Evolutionary conservation across 306 rosid genomes (phyloP).

Genomic region (Gastrolobium villosum): DNA sequence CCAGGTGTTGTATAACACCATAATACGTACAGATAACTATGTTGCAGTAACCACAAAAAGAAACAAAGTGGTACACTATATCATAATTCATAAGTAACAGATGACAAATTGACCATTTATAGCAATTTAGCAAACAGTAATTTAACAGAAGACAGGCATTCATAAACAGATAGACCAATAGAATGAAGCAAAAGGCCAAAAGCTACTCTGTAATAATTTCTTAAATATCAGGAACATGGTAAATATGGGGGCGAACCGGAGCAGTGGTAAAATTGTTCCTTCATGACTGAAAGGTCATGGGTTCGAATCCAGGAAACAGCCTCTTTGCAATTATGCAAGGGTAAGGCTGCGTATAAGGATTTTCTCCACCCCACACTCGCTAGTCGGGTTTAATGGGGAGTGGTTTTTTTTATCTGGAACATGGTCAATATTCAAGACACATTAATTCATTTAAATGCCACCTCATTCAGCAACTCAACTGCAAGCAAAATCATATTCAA

Average conservation of each 20-base stretch:
- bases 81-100: neutral
- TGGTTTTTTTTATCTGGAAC: conserved; percentile 43
- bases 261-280: too few species aligned
- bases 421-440: conserved; percentile 35
- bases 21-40: neutral
- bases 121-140: conserved; percentile 43
- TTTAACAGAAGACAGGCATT: conserved; percentile 36
- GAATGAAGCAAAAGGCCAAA: conserved; percentile 27
- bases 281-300: too few species aligned
- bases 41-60: conserved; percentile 24
- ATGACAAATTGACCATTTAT: conserved; percentile 27
- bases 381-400: too few species aligned
- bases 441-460: conserved; percentile 30
- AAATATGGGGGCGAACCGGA: too few species aligned
- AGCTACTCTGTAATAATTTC: conserved; percentile 6
- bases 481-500: conserved; percentile 34
- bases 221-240: conserved; percentile 38
- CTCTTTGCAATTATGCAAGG: too few species aligned
- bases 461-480: conserved; percentile 24
- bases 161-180: conserved; percentile 25
- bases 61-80: conserved; percentile 16
- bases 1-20: conserved; percentile 21
- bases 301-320: too few species aligned
- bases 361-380: too few species aligned
- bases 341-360: too few species aligned